Evolutionary conservation across 2,329 filamentous ascomycete genomes (phyloP).

Genomic region (Colletotrichum incanum): DNA sequence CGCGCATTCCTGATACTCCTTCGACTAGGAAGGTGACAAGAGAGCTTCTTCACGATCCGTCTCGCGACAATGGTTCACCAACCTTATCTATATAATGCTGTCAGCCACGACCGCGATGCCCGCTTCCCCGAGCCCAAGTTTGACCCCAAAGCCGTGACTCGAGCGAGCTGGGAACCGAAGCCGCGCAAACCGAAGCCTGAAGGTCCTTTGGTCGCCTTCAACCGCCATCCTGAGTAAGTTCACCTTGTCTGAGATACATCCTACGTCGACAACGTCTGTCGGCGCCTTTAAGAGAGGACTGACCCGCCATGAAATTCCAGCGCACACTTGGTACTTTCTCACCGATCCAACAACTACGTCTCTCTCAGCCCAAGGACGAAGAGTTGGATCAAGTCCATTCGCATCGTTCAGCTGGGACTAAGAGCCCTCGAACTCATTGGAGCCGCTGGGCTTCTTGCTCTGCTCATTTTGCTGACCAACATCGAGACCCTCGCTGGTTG

Average conservation of each 20-base stretch:
- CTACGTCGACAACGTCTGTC: background rate
- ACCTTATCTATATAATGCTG: constrained; percentile 82
- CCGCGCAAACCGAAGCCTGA: constrained; percentile 75
- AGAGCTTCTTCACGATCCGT: background rate
- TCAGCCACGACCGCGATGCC: constrained; percentile 65
- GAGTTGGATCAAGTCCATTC: constrained; percentile 77
- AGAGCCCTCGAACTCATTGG: constrained; percentile 78
- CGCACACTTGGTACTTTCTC: constrained; percentile 75
- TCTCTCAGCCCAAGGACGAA: constrained; percentile 82
- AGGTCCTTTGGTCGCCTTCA: constrained; percentile 86
- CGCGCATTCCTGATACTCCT: constrained; percentile 24
- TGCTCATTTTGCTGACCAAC: constrained; percentile 83
- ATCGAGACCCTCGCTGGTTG: constrained; percentile 77
- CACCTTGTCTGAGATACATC: background rate
- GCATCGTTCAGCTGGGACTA: constrained; percentile 79
- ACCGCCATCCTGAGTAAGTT: constrained; percentile 87
- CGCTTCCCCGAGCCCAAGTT: constrained; percentile 74
- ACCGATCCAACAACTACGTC: constrained; percentile 72
- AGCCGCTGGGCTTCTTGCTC: constrained; percentile 79
- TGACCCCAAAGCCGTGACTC: constrained; percentile 88
- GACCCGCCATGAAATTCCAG: constrained; percentile 51
- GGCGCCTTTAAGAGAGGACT: background rate
- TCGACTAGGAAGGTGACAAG: background rate
- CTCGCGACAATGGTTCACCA: constrained; percentile 53
- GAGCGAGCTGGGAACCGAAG: constrained; percentile 81